Conservation (phyloP, 768 basidiomycete genomes). For the Strobilomyces dryophilus region DNA sequence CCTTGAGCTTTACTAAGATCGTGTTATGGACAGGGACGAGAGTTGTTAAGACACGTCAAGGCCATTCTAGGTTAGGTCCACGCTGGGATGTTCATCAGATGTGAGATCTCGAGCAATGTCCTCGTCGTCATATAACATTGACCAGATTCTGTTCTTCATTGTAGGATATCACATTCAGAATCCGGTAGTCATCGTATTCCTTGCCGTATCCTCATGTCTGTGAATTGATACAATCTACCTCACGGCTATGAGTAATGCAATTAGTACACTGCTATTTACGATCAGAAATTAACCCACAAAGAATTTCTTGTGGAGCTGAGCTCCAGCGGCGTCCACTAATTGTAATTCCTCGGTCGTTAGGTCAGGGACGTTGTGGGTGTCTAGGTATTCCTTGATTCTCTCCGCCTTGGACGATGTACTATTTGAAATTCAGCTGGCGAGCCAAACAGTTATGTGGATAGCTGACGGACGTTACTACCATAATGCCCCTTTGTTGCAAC, state of each 20-base stretch:
- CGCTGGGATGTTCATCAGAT: not conserved
- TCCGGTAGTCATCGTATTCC: not conserved
- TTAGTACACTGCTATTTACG: not conserved
- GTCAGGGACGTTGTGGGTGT: slow-evolving; percentile 2
- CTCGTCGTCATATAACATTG: not conserved
- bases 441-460: not conserved
- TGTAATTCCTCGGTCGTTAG: slow-evolving; percentile 2
- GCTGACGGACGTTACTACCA: slow-evolving; percentile 1
- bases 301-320: not conserved
- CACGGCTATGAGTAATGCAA: not conserved
- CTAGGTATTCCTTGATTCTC: not conserved
- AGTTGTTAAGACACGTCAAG: slow-evolving; percentile 70
- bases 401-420: not conserved
- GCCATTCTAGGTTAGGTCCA: slow-evolving; percentile 51
- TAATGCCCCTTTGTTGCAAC: slow-evolving; percentile 1
- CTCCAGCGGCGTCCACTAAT: not conserved
- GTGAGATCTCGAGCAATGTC: slow-evolving; percentile 1
- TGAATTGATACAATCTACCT: not conserved
- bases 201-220: not conserved
- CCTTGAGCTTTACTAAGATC: slow-evolving; percentile 9
- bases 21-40: slow-evolving; percentile 48
- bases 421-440: not conserved
- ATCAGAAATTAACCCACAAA: not conserved
- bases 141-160: not conserved
- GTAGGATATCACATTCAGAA: not conserved